Evolutionary conservation across 225 moss, liverwort and hornwort genomes (phyloP).

Genomic region (Antitrichia curtipendula): DNA sequence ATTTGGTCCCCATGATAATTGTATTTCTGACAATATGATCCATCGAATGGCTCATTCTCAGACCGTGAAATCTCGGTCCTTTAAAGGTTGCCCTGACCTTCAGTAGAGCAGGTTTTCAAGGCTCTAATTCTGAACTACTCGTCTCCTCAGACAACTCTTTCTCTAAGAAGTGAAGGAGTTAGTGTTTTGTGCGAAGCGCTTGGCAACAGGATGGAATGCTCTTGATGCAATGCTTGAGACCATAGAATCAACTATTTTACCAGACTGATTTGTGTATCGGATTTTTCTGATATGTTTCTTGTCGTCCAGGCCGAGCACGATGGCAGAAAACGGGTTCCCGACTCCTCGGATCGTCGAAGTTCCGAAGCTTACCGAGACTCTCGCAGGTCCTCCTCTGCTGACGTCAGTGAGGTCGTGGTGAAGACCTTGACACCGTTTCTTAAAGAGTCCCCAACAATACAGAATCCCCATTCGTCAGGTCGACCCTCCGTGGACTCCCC

Average conservation of each 20-base stretch:
- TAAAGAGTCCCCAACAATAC: background rate
- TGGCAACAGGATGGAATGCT: background rate
- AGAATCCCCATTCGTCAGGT: background rate
- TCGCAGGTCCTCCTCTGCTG: conserved; percentile 22
- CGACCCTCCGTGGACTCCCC: background rate
- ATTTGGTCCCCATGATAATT: background rate
- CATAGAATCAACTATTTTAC: too few relatives aligned
- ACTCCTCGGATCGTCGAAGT: conserved; percentile 7
- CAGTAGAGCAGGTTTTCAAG: background rate
- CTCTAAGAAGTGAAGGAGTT: background rate
- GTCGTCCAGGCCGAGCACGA: conserved; percentile 18
- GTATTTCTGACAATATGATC: background rate
- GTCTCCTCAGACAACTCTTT: background rate
- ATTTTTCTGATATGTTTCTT: background rate
- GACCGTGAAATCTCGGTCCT: background rate
- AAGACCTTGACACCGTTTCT: conserved; percentile 5
- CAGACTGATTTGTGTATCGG: background rate
- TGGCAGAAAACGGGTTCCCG: background rate
- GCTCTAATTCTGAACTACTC: background rate
- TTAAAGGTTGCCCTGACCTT: background rate
- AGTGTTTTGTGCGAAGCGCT: background rate
- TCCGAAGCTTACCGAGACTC: conserved; percentile 27
- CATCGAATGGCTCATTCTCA: background rate
- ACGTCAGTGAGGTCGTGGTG: conserved; percentile 10
- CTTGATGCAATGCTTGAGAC: background rate